Percentiles rank a stretch among this genome's conserved stretches.
phyloP scores from a whole-genome alignment of 75 land plant species.

The Cunninghamia lanceolata region DNA sequence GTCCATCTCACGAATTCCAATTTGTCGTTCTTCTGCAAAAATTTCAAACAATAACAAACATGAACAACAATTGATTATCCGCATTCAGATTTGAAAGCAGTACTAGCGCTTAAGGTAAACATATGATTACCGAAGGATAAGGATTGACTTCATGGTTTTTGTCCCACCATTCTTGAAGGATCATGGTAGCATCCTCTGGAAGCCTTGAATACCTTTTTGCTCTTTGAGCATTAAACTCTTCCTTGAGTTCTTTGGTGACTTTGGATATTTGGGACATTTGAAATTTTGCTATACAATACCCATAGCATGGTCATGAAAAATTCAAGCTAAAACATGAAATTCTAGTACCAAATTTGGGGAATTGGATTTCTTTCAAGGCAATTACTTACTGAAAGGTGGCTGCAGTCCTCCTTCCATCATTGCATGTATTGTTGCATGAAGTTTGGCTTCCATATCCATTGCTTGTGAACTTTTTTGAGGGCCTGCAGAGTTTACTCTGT shows the following conservation, averaged over 20 bases:
- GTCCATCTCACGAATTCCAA: background rate
- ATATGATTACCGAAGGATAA: background rate
- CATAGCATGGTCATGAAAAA: background rate
- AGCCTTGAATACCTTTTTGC: background rate
- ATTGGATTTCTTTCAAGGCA: background rate
- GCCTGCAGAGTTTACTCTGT: background rate
- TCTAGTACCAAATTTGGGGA: background rate
- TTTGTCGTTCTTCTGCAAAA: background rate
- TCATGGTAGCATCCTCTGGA: background rate
- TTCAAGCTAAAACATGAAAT: background rate
- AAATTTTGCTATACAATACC: background rate
- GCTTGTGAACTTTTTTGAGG: background rate
- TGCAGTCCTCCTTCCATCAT: background rate
- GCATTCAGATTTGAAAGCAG: background rate
- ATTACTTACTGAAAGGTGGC: background rate
- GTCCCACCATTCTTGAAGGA: background rate
- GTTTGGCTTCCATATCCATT: slow-evolving; percentile 2
- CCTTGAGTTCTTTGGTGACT: background rate
- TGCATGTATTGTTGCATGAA: background rate
- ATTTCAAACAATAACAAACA: background rate
- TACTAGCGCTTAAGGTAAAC: background rate
- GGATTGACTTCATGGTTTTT: background rate
- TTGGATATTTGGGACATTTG: background rate
- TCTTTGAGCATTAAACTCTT: background rate
- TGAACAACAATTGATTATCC: background rate